A percentile compares a stretch with the other conserved stretches of the same genome.
Conservation (phyloP, 768 basidiomycete species). For the Russula sp. region DNA sequence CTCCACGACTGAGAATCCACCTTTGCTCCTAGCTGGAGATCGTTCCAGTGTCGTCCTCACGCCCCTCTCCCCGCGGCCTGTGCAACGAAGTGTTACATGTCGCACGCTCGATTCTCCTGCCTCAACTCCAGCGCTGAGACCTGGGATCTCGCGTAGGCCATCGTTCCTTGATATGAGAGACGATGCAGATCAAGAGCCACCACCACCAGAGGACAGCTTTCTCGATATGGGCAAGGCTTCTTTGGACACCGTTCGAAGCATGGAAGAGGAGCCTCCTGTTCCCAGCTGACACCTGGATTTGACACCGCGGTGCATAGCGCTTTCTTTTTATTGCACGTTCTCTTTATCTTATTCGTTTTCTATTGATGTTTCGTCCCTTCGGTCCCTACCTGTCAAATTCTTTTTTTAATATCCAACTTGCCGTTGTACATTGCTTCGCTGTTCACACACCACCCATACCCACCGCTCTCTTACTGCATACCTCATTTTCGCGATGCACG, state of each 20-base stretch:
- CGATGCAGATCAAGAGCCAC: conserved; percentile 24
- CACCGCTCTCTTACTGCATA: conserved; percentile 11
- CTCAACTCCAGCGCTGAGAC: conserved; percentile 29
- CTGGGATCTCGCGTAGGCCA: conserved; percentile 57
- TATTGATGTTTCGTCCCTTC: conserved; percentile 1
- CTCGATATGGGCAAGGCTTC: conserved; percentile 38
- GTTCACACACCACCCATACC: conserved; percentile 4
- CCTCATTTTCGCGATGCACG: not conserved
- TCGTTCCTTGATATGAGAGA: conserved; percentile 67
- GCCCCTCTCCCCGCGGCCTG: conserved; percentile 37
- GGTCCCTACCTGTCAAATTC: not conserved
- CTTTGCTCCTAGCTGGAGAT: conserved; percentile 5
- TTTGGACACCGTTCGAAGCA: conserved; percentile 36
- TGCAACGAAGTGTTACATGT: conserved; percentile 12
- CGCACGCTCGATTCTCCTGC: conserved; percentile 14
- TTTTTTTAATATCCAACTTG: conserved; percentile 7
- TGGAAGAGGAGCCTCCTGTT: conserved; percentile 28
- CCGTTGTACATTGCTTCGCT: conserved; percentile 10
- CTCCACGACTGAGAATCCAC: conserved; percentile 13
- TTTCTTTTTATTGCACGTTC: not conserved
- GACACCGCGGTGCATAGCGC: not conserved
- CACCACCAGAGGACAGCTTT: conserved; percentile 34
- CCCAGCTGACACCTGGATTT: conserved; percentile 3
- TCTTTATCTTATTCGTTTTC: conserved; percentile 21
- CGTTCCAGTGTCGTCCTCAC: conserved; percentile 30